Evolutionary conservation across 139 green algal genomes (phyloP), one percentile per base, ranked within the genome.

Genomic region (Chlamydomonas urium): DNA sequence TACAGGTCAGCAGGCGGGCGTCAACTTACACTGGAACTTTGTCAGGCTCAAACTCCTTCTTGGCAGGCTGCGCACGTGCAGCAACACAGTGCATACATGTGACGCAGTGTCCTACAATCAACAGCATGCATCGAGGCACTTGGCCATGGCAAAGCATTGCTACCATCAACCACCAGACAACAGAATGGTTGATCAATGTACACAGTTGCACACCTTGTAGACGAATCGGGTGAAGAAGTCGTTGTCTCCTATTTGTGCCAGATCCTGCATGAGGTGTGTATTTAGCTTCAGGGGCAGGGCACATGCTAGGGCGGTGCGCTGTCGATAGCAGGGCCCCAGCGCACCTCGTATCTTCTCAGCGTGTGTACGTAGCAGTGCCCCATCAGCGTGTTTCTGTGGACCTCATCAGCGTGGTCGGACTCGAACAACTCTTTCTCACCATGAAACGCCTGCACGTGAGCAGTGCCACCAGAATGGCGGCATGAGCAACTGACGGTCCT

Each of bases 371-470:
- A 57, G 77, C 83, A 92, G 31, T 82, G 81, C 38, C 66, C 65
- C 14, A 84, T 71, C 38, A 94, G 80, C 36, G 81, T 81, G 31
- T 77, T 73, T 28, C 68, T 79, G 31, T 71, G 63, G 38, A 75
- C 72, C 75, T 80, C 75, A 76, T 94, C 85, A 2, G 37, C 33
- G 53, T 93, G 86, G 62, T 93, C 85, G 17, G 76, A 87, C 6
- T 67, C 60, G 58, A 96, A 95, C 56, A 96, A 73, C 83, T 96
- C 90, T 59, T 85, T 78, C 57, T 88, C 72, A 1, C 90, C 90
- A 72, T 96, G 90, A 60, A 91, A 94, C 0, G 60, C 47, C 84
- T 87, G 84, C 38, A 26, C 57, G 23, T n/a, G 50, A 31, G 50
- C 14, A 61, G 10, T 31, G 17, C 14, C 14, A 61, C 6, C 50